These are phyloP conservation scores for Umbelopsis sp. DNA, from an alignment of 371 early-diverging fungal species.

Conservation along the genomic window DNA sequence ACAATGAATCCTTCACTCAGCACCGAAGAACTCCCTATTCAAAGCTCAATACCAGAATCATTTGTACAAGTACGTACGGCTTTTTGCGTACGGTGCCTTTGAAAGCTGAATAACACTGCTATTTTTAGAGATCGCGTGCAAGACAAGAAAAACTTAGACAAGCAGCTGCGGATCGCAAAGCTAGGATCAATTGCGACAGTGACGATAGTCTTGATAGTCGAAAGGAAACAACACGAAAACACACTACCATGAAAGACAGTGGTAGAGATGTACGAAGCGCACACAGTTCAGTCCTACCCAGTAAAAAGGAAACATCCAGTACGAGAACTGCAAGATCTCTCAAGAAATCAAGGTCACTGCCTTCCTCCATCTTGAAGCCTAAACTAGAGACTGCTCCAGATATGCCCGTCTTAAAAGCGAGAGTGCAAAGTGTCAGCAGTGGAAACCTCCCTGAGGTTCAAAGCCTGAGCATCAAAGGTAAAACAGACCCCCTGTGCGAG, in stretches of 20 bases:
- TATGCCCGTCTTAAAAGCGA: not conserved
- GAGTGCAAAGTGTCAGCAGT: not conserved
- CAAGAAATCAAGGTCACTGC: conserved; percentile 10
- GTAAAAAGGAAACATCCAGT: not conserved
- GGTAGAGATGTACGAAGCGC: not conserved
- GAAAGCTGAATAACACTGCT: not conserved
- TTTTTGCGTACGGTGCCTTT: not conserved
- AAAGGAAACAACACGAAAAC: not conserved
- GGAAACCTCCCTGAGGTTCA: not conserved
- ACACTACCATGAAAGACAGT: not conserved
- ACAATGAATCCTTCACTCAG: not conserved
- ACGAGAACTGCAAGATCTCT: not conserved
- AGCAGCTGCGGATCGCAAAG: conserved; percentile 5
- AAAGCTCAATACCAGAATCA: not conserved
- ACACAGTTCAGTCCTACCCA: not conserved
- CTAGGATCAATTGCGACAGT: conserved; percentile 9
- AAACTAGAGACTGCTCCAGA: not conserved
- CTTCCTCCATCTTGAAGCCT: not conserved
- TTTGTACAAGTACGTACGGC: not conserved
- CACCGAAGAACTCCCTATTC: not conserved
- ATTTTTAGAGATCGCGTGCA: conserved; percentile 9
- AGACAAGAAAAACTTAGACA: conserved; percentile 15
- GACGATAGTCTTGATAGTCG: not conserved
- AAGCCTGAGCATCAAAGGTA: not conserved
- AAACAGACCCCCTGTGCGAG: not conserved